Conservation (phyloP, 257 asterid genomes). For the Misopates orontium region DNA sequence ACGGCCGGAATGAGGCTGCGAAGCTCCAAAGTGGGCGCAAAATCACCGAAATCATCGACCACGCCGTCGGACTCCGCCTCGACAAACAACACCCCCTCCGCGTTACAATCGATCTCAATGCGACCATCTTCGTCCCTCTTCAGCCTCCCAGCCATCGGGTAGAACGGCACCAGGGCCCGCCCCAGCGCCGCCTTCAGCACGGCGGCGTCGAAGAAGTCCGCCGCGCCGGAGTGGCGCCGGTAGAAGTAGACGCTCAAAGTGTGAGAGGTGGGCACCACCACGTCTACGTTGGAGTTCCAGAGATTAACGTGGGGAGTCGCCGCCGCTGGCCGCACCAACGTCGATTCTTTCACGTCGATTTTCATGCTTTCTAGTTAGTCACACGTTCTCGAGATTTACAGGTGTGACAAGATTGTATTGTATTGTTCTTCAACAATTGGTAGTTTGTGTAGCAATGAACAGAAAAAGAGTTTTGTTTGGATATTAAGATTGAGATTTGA, state of each 20-base stretch:
- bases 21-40: slow-evolving; percentile 53
- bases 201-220: slow-evolving; percentile 58
- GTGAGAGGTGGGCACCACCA: slow-evolving; percentile 96
- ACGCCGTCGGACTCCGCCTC: slow-evolving; percentile 58
- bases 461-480: too few species aligned
- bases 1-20: slow-evolving; percentile 57
- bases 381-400: too few species aligned
- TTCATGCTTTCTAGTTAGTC: too few species aligned
- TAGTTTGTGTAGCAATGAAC: too few species aligned
- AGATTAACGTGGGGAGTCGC: slow-evolving; percentile 59
- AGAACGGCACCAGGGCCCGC: slow-evolving; percentile 82
- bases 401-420: too few species aligned
- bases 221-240: slow-evolving; percentile 62
- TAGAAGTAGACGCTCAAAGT: slow-evolving; percentile 96
- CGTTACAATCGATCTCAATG: slow-evolving; percentile 66
- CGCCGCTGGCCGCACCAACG: slow-evolving; percentile 75
- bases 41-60: slow-evolving; percentile 55
- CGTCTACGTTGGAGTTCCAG: slow-evolving; percentile 95
- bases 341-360: slow-evolving; percentile 57
- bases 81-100: slow-evolving; percentile 62
- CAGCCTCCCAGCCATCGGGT: slow-evolving; percentile 97
- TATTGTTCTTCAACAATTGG: too few species aligned
- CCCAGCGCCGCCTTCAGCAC: slow-evolving; percentile 72
- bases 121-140: slow-evolving; percentile 94
- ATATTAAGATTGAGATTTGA: too few species aligned